Base-by-base conservation (phyloP, 768 basidiomycete species). In the Serendipita sp. region DNA sequence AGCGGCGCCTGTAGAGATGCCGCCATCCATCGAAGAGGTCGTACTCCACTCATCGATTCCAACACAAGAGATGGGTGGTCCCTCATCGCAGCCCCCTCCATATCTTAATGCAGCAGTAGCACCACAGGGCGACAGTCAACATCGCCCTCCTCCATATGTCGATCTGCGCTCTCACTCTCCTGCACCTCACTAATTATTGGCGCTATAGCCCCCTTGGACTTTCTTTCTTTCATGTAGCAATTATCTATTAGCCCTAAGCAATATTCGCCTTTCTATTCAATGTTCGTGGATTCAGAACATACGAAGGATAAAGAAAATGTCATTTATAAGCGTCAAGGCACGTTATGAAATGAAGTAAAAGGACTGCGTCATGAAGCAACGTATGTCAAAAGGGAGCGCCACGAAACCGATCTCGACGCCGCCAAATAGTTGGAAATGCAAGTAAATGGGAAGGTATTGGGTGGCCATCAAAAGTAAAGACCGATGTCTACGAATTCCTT, bases 21-120 rank as follows among this genome's bases (percentile, higher is more conserved):
- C 56, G 8, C 56, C 56, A n/a, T 35, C 56, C 5, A 60, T 60
- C 11, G 56, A 60, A 37, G 56, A 75, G 65, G 66, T 67, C 63
- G 11, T 73, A 63, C 58, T 68, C 67, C 66, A 70, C 28, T 60
- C 56, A n/a, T 11, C 56, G n/a, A 53, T 53, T 53, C 18, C 48
- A 18, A 24, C 56, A 4, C 28, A 60, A 38, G 35, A n/a, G 28
- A 60, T 60, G 24, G 56, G 34, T 8, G 32, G 32, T 18, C 56
- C 2, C 16, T 60, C 56, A 8, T 28, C 35, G 10, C 24, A 35
- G n/a, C 56, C 56, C 8, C 56, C 56, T 24, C 56, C 56, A 4
- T 60, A 60, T 60, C 37, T 60, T 32, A 60, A 28, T 37, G 32
- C 56, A n/a, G 35, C 56, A n/a, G 24, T 24, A 24, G 8, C n/a